Evolutionary conservation across 768 basidiomycete species (phyloP), one percentile per base, ranked within the genome.

Genomic region (Mycena floridula): DNA sequence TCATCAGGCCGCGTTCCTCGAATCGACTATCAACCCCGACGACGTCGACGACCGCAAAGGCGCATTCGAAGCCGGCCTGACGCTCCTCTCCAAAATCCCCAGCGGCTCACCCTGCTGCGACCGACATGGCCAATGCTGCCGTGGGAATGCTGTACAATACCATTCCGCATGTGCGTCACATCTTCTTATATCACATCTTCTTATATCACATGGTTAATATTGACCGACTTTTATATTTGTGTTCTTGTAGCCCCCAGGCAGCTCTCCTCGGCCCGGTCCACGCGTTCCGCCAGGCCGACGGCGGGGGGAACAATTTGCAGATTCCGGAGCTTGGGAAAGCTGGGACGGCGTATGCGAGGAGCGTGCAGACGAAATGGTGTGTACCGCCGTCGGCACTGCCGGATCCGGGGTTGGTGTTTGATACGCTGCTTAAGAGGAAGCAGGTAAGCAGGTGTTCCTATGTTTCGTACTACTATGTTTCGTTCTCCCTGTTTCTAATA

Each of bases 371-470:
- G 15, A 53, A 47, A 12, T 60, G 56, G 28, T 50, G 58, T 25
- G 43, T 52, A 5, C 54, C 65, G 1, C 48, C 44, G 1, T 35
- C 58, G 5, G 52, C 60, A 20, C 57, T 77, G 25, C 74, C 74
- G 0, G 67, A 73, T 39, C 58, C 76, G 13, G 66, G 62, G 1
- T 30, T 70, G 7, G 62, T 81, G 12, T 79, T 77, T 39, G 78
- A 81, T 48, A 57, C 56, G 7, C 65, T 79, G 11, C 52, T 79
- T 16, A 25, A 60, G 51, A 53, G 59, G 53, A 44, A 50, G 27
- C 7, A 49, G 46, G 42, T 62, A 55, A 36, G 59, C 45, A 20
- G 28, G 4, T 35, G 7, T 18, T 18, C 18, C 32, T 15, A 35
- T 15, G 32, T 18, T 4, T 35, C 15, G 32, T 3, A 39, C 9